Evolutionary conservation across 2,329 filamentous ascomycete species (phyloP).

Genomic region (Sporothrix luriei): DNA sequence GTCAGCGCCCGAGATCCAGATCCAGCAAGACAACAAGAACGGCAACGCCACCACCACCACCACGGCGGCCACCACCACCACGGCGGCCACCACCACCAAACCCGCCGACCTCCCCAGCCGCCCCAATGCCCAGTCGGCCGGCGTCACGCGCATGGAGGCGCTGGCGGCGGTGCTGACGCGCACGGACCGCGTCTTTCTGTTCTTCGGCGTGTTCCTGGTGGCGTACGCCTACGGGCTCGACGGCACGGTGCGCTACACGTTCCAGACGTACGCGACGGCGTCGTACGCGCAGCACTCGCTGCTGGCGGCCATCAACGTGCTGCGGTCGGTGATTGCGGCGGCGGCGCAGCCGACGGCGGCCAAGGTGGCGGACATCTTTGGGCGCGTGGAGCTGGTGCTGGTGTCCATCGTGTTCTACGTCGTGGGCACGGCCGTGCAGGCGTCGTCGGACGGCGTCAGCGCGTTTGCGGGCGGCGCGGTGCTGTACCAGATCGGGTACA

Average conservation of each 20-base stretch:
- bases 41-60: not conserved
- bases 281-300: conserved; percentile 57
- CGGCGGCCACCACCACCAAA: no score
- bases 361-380: conserved; percentile 66
- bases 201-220: conserved; percentile 63
- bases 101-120: not conserved
- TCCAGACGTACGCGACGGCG: conserved; percentile 59
- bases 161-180: conserved; percentile 56
- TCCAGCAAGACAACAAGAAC: not conserved
- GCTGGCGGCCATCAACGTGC: conserved; percentile 56
- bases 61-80: not conserved
- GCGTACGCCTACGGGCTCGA: conserved; percentile 67
- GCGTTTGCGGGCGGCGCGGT: conserved; percentile 60
- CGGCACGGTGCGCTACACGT: conserved; percentile 57
- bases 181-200: conserved; percentile 54
- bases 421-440: conserved; percentile 54
- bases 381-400: conserved; percentile 60
- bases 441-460: conserved; percentile 52
- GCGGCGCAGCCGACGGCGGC: conserved; percentile 53
- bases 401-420: conserved; percentile 55
- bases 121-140: conserved; percentile 47
- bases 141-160: conserved; percentile 63
- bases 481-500: conserved; percentile 66
- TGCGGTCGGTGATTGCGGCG: conserved; percentile 41
- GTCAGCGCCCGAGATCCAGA: conserved; percentile 1